phyloP scores from a whole-genome alignment of 495 filamentous ascomycete genomes.

The Hyaloscypha finlandica region DNA sequence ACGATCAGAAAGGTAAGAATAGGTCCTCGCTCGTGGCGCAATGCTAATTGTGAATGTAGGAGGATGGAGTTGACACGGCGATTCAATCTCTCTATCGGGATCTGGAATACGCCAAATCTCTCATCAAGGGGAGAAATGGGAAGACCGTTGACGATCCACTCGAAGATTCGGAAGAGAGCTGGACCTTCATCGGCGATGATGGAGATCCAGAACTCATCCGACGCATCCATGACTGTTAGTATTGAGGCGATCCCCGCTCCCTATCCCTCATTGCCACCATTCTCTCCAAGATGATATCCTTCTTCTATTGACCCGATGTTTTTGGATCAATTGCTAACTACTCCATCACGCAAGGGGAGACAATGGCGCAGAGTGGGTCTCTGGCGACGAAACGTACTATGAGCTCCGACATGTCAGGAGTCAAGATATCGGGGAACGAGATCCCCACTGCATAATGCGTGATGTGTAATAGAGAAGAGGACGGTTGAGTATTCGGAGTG shows the following conservation, averaged over 20 bases:
- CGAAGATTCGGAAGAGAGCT: constrained; percentile 65
- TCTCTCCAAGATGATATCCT: background rate
- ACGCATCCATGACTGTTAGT: constrained; percentile 23
- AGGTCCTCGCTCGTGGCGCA: background rate
- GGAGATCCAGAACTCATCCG: constrained; percentile 30
- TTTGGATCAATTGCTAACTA: background rate
- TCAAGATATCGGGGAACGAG: constrained; percentile 6
- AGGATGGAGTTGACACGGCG: constrained; percentile 84
- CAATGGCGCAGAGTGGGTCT: constrained; percentile 7
- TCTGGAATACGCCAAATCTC: constrained; percentile 88
- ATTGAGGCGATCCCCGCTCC: background rate
- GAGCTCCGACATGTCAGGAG: constrained; percentile 9
- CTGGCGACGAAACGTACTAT: constrained; percentile 2
- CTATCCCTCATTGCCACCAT: background rate
- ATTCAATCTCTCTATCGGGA: constrained; percentile 95
- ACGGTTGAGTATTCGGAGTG: background rate
- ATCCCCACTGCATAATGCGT: background rate
- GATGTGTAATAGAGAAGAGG: background rate
- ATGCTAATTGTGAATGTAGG: constrained; percentile 50
- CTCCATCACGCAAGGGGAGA: constrained; percentile 8
- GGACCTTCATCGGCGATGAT: constrained; percentile 77
- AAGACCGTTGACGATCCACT: constrained; percentile 49
- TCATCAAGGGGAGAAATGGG: constrained; percentile 64
- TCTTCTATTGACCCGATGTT: too few relatives aligned
- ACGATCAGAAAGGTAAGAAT: constrained; percentile 79